Evolutionary conservation across 1,284 basidiomycete genomes (phyloP), one percentile per base, ranked within the genome.

Genomic region (Pterula multifida): DNA sequence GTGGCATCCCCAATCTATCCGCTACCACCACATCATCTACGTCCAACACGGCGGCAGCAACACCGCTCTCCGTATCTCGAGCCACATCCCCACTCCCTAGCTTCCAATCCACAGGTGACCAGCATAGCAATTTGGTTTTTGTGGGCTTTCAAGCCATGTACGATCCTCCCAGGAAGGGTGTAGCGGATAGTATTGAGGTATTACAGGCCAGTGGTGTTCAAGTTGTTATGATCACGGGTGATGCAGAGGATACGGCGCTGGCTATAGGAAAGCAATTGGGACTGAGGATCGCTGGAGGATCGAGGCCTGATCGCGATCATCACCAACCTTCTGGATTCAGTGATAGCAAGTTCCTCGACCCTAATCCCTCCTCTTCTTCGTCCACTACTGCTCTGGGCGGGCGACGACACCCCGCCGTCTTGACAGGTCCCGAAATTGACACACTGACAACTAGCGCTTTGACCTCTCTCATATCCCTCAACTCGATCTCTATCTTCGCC

Each of bases 211-310:
- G 88, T 15, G 90, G 94, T 3, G 87, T 98, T 32, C 91, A 95
- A 60, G 84, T 98, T 12, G 86, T 98, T 39, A 98, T 98, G 94
- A 97, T 98, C 63, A 98, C 95, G 0, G 95, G 95, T 13, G 95
- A 98, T 61, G 84, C 92, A 21, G 90, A 94, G 65, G 74, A 85
- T 52, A 98, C 95, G 0, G 95, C 95, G 1, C 61, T 91, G 9
- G 83, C 90, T 17, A 96, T 98, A 54, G 94, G 92, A 23, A 73
- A 78, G 55, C 77, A 91, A 57, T 75, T 98, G n/a, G 94, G 94
- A n/a, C 69, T 98, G 55, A 70, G 75, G 6, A 71, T 84, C 21
- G 49, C 42, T 47, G 48, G 50, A 47, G 47, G 22, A 47, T 24
- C 45, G 21, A 51, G 50, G 36, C 32, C 17, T 36, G 32, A 36